These are phyloP conservation scores for Fusarium luffae DNA, from an alignment of 2,329 filamentous ascomycete species.

Conservation along the genomic window DNA sequence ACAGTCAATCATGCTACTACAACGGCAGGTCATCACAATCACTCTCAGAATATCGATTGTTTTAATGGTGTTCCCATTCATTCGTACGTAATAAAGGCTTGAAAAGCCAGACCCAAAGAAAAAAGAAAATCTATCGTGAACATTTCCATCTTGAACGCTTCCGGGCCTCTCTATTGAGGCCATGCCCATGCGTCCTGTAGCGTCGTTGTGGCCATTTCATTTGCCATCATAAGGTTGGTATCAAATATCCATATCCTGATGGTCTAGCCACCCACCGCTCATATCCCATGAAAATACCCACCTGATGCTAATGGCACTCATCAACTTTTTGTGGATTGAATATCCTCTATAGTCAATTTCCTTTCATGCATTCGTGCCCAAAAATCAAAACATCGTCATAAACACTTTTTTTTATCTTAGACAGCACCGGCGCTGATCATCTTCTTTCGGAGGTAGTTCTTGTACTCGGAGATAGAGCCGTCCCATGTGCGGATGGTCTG, in stretches of 20 bases:
- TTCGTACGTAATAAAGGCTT: conserved; percentile 45
- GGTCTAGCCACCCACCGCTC: conserved; percentile 44
- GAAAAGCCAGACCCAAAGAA: conserved; percentile 41
- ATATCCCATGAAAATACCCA: conserved; percentile 47
- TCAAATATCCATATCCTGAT: conserved; percentile 44
- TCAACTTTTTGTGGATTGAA: conserved; percentile 46
- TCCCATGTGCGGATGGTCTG: conserved; percentile 92
- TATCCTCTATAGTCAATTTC: conserved; percentile 48
- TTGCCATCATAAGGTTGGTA: conserved; percentile 36
- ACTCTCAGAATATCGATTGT: no score
- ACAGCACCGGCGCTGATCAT: conserved; percentile 91
- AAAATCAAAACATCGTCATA: conserved; percentile 34
- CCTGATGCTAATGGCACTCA: conserved; percentile 42
- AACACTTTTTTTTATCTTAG: conserved; percentile 58
- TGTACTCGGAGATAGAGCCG: conserved; percentile 92
- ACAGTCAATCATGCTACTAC: neutral
- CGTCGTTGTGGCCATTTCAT: conserved; percentile 41
- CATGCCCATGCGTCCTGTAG: conserved; percentile 46
- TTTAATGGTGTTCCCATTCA: conserved; percentile 30
- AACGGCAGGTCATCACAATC: neutral
- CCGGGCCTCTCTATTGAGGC: conserved; percentile 47
- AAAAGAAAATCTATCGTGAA: conserved; percentile 51
- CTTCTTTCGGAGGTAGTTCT: conserved; percentile 99
- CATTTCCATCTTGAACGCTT: conserved; percentile 46
- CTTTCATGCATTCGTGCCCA: conserved; percentile 35